Evolutionary conservation across 2,329 filamentous ascomycete species (phyloP), one percentile per base, ranked within the genome.

Genomic region (Phoma sp.): DNA sequence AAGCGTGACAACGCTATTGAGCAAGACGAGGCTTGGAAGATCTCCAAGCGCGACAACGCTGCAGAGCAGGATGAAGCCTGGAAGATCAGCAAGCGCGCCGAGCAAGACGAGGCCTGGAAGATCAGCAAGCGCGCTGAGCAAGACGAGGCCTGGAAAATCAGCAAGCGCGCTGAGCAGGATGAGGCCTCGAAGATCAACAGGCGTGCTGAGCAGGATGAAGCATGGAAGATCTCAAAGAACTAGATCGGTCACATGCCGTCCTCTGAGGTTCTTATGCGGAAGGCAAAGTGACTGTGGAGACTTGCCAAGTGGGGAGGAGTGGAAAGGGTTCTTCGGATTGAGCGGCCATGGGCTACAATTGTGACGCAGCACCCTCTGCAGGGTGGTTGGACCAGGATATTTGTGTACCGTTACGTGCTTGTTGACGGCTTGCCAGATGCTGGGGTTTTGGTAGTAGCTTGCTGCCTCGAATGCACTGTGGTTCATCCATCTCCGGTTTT

Each of bases 321-420:
- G 4, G 15, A 19, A 33, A 17, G 32, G 8, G 36, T 4, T 22
- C 13, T 15, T 35, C 22, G 19, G 12, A 24, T 21, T 24, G 22
- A 19, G 31, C 31, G 31, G 32, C 43, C 15, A 25, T 17, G 24
- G 4, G 21, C 43, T 22, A 17, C 22, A 7, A 15, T 37, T 7
- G 44, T 47, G 44, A 47, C 19, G 36, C 44, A 47, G 44, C 35
- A 39, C 35, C 44, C 44, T 47, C 44, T 47, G 44, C 33, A 19
- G 9, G 22, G 19, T 22, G 4, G 33, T 21, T 32, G 15, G 24
- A 22, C 21, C 8, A 32, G 13, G 9, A 19, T 25, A 17, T 7
- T 39, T 19, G 38, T 25, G n/a, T 35, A 8, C 7, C 25, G 9
- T 2, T 29, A 4, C 31, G 6, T 33, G 31, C 15, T n/a, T n/a